Percentiles rank a stretch among this genome's conserved stretches.
These are phyloP conservation scores for Leccinellum luteum DNA, from an alignment of 768 basidiomycete species.

Conservation along the genomic window DNA sequence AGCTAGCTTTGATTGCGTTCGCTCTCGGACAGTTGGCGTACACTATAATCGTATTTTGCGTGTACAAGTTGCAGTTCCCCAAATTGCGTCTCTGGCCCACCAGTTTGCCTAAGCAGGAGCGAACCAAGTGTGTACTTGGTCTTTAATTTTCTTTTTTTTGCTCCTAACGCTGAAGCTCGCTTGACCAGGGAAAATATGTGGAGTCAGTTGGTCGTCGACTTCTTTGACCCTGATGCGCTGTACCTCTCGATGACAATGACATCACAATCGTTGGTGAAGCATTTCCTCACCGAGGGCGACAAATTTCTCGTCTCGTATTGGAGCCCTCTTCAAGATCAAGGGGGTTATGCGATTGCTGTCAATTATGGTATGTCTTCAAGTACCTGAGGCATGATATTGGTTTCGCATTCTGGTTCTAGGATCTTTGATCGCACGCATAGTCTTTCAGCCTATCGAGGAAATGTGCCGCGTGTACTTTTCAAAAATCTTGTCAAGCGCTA, in stretches of 20 bases:
- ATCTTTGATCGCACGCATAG: constrained; percentile 85
- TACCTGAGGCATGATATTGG: background rate
- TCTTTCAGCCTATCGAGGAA: constrained; percentile 97
- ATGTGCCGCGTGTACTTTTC: constrained; percentile 89
- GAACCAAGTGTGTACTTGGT: constrained; percentile 16
- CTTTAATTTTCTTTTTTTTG: background rate
- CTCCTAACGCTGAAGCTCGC: background rate
- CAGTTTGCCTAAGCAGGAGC: constrained; percentile 18
- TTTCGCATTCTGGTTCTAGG: constrained; percentile 44
- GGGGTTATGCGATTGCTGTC: constrained; percentile 91
- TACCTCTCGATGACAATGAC: constrained; percentile 81
- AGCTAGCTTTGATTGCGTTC: constrained; percentile 74
- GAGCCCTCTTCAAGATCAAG: constrained; percentile 84
- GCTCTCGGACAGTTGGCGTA: constrained; percentile 83
- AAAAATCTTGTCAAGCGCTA: constrained; percentile 42
- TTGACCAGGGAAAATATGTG: constrained; percentile 4
- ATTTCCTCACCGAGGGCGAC: constrained; percentile 94
- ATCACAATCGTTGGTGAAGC: constrained; percentile 86
- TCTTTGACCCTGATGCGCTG: constrained; percentile 49
- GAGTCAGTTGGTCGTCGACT: constrained; percentile 16
- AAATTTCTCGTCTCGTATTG: constrained; percentile 84
- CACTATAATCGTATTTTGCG: constrained; percentile 50
- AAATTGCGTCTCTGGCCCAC: constrained; percentile 33
- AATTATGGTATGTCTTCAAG: constrained; percentile 74
- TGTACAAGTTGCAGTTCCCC: constrained; percentile 52